A percentile compares a stretch with the other conserved stretches of the same genome.
phyloP scores from a whole-genome alignment of 2,329 filamentous ascomycete genomes.

The Metarhizium robertsii region DNA sequence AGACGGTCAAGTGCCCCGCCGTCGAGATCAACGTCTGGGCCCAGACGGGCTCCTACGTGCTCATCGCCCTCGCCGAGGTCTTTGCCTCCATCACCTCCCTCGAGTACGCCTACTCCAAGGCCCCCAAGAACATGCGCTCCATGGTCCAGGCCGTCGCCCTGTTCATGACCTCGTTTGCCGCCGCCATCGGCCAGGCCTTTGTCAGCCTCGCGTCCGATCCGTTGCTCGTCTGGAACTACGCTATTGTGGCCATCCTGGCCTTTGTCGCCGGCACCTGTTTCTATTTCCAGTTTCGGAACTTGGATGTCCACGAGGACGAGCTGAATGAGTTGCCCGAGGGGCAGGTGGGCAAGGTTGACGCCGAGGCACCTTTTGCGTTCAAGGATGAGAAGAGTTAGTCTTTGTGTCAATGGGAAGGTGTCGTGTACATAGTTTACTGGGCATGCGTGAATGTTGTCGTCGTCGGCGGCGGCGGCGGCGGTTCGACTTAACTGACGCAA shows the following conservation, averaged over 20 bases:
- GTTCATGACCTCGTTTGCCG: constrained; percentile 60
- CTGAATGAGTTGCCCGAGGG: constrained; percentile 47
- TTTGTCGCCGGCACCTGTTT: constrained; percentile 54
- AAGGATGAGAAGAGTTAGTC: background rate
- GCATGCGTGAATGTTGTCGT: too few relatives aligned
- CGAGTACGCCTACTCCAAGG: constrained; percentile 71
- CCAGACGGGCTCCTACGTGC: constrained; percentile 40
- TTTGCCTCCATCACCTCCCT: constrained; percentile 51
- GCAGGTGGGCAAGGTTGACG: constrained; percentile 15
- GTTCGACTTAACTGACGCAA: too few relatives aligned
- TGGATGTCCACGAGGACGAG: constrained; percentile 57
- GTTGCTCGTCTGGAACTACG: constrained; percentile 65
- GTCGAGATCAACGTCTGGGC: constrained; percentile 58
- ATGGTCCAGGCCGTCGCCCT: constrained; percentile 61
- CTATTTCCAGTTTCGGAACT: constrained; percentile 51
- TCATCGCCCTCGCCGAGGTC: constrained; percentile 43
- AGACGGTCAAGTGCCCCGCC: constrained; percentile 47
- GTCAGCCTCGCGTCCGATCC: constrained; percentile 54
- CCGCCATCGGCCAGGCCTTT: constrained; percentile 62
- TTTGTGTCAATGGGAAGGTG: too few relatives aligned
- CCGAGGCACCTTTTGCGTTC: constrained; percentile 8
- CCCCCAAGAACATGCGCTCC: constrained; percentile 70
- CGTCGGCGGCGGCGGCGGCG: too few relatives aligned
- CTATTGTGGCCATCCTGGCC: constrained; percentile 53
- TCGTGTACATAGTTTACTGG: too few relatives aligned